These are phyloP conservation scores for Vitis cinerea DNA, from an alignment of 164 flowering plant species.

Conservation along the genomic window DNA sequence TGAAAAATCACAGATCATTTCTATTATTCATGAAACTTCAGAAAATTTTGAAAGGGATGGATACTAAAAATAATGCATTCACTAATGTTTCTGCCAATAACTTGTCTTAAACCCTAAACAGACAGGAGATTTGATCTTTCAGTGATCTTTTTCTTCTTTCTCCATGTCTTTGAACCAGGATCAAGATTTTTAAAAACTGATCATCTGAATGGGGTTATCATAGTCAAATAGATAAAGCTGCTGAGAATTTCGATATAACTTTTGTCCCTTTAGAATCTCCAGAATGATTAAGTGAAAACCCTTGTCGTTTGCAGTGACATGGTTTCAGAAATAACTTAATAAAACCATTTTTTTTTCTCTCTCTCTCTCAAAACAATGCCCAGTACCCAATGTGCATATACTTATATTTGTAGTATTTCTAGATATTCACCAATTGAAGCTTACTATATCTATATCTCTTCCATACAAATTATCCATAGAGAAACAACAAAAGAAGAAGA, in stretches of 20 bases:
- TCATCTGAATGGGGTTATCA: neutral
- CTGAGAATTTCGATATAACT: neutral
- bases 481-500: conserved; percentile 2
- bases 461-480: neutral
- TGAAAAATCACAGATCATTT: no score
- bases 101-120: no score
- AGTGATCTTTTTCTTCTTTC: no score
- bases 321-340: neutral
- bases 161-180: no score
- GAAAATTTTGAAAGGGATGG: no score
- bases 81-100: no score
- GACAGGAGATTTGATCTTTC: no score
- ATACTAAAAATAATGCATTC: no score
- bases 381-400: neutral
- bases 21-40: no score
- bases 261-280: neutral
- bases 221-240: neutral
- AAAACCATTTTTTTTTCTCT: neutral
- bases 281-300: neutral
- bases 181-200: no score
- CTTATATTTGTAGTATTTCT: no score
- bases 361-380: neutral
- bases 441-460: no score
- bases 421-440: neutral
- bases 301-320: neutral